Evolutionary conservation across 2,329 filamentous ascomycete genomes (phyloP), one percentile per base, ranked within the genome.

Genomic region (Penicillium sp.): DNA sequence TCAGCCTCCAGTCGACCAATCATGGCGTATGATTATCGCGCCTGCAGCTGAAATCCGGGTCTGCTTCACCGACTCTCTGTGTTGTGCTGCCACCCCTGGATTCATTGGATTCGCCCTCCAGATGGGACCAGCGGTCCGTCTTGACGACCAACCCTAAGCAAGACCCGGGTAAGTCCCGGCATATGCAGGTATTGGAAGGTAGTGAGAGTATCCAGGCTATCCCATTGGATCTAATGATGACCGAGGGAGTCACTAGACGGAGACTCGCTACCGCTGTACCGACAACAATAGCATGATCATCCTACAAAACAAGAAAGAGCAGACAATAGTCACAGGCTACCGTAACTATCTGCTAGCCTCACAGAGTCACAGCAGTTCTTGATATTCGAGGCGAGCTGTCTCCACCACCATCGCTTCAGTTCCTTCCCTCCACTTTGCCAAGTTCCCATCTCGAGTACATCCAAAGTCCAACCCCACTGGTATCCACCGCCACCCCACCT

Each of bases 11-110:
- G 9, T 51, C 31, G 4, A 37, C 49, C 49, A 51, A 39, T 39
- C 49, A 37, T 2, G 31, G 31, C 2, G 31, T 31, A 31, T 10
- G 18, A 18, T 19, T 5, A 11, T 35, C 35, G 35, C 35, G 33
- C 22, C 49, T 51, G 49, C 36, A 37, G 35, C 49, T 51, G 46
- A 35, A 31, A 2, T 31, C 27, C 2, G 31, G 31, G 41, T 51
- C 40, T 27, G 41, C 43, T 55, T 64, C 61, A 64, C 61, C 61
- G 61, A 64, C 61, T 62, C 56, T 62, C 55, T 18, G 33, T 40
- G 9, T 44, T 40, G 9, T 44, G 16, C 41, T 19, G 27, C 27
- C 14, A 40, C 54, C 54, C 58, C 53, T 65, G 39, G 60, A 56
- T 55, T 59, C 55, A 37, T 41, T 52, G 62, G 62, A 60, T 50